Conservation (phyloP, 2,329 filamentous ascomycete genomes). For the Sporothrix protearum region DNA sequence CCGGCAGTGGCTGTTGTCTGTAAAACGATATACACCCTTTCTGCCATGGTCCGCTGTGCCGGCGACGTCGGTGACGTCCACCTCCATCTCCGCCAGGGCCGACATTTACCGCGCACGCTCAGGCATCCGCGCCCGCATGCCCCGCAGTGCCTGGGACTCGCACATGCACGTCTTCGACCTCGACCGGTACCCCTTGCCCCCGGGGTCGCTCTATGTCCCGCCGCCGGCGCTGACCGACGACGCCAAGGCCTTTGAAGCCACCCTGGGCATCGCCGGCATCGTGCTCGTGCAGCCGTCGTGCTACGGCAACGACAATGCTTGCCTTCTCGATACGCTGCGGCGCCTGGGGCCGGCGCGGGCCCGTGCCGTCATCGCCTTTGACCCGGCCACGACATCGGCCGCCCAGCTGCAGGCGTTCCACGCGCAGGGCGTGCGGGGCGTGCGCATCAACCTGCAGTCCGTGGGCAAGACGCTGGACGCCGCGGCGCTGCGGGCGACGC, state of each 20-base stretch:
- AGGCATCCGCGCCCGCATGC: background rate
- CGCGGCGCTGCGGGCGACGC: slow-evolving; percentile 39
- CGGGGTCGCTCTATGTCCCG: background rate
- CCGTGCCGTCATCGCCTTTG: background rate
- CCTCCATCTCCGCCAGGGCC: too few species aligned
- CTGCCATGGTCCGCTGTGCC: background rate
- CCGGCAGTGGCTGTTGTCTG: too few species aligned
- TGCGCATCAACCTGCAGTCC: slow-evolving; percentile 58
- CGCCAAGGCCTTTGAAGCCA: background rate
- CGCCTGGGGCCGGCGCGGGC: slow-evolving; percentile 40
- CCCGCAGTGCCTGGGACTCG: background rate
- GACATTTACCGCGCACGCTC: background rate
- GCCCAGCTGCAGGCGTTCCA: slow-evolving; percentile 56
- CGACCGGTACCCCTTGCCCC: background rate
- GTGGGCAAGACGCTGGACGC: slow-evolving; percentile 42
- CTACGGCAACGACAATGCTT: slow-evolving; percentile 59
- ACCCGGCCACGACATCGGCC: slow-evolving; percentile 41
- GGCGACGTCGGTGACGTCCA: background rate
- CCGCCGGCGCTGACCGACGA: background rate
- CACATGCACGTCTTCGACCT: background rate
- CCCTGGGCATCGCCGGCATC: slow-evolving; percentile 51
- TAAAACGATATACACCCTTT: background rate
- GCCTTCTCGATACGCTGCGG: slow-evolving; percentile 52
- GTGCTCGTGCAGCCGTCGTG: slow-evolving; percentile 61
- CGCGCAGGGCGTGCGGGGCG: slow-evolving; percentile 54